Evolutionary conservation across 1,284 basidiomycete genomes (phyloP).

Genomic region (Pseudozyma thailandica): DNA sequence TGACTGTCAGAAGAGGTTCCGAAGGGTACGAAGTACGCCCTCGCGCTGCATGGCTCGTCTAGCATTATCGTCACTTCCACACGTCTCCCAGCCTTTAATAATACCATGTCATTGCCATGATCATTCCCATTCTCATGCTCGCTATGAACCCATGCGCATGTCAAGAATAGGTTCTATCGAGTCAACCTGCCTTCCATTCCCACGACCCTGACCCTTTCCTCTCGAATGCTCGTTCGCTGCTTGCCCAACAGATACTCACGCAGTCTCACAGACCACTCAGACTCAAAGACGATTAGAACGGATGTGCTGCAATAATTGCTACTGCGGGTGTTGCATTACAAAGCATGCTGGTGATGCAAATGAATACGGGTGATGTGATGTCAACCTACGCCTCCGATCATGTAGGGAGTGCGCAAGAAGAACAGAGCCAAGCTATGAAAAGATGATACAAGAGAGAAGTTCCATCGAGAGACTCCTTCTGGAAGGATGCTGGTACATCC

Average conservation of each 20-base stretch:
- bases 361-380: neutral
- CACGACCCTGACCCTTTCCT: no score
- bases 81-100: neutral
- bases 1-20: slow-evolving; percentile 29
- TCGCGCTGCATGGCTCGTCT: slow-evolving; percentile 13
- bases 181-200: no score
- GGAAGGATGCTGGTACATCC: slow-evolving; percentile 2
- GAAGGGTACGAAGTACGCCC: slow-evolving; percentile 53
- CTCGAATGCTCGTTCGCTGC: no score
- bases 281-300: no score
- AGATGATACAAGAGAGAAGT: slow-evolving; percentile 31
- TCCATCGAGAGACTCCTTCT: slow-evolving; percentile 9
- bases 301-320: no score
- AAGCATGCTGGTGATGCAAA: slow-evolving; percentile 13
- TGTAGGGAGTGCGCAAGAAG: neutral
- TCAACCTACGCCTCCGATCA: neutral
- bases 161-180: no score
- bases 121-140: no score
- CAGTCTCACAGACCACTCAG: no score
- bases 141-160: no score
- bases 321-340: neutral
- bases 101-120: no score
- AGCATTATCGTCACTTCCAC: neutral
- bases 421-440: neutral
- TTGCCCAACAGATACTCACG: neutral